Conservation (phyloP, 768 basidiomycete species). For the Kwoniella pini region DNA sequence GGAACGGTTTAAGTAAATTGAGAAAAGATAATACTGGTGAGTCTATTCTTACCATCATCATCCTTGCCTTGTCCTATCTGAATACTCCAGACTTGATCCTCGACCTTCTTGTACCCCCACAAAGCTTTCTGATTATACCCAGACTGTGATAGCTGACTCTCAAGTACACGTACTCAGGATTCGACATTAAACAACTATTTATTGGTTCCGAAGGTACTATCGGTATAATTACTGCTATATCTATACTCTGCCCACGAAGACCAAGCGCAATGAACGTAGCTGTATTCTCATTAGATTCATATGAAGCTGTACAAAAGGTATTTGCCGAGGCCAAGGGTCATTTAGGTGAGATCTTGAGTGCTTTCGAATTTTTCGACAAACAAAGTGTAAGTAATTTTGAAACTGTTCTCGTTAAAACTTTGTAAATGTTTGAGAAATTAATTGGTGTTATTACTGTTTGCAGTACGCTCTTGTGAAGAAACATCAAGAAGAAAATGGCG, state of each 20-base stretch:
- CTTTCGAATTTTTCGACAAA: constrained; percentile 94
- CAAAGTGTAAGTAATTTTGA: constrained; percentile 56
- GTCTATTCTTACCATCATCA: too few relatives aligned
- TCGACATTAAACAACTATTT: constrained; percentile 97
- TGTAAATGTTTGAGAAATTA: too few relatives aligned
- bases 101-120: too few relatives aligned
- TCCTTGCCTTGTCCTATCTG: too few relatives aligned
- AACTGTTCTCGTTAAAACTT: too few relatives aligned
- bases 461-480: constrained; percentile 59
- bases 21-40: constrained; percentile 96
- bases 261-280: constrained; percentile 77
- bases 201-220: constrained; percentile 97
- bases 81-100: too few relatives aligned
- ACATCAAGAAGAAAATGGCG: constrained; percentile 67
- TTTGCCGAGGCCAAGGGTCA: constrained; percentile 77
- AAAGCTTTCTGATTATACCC: too few relatives aligned
- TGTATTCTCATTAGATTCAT: constrained; percentile 82
- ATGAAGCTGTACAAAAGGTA: constrained; percentile 80
- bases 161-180: too few relatives aligned
- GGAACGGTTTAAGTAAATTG: constrained; percentile 81
- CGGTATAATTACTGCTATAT: constrained; percentile 90
- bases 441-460: constrained; percentile 58
- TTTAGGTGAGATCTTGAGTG: constrained; percentile 91
- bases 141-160: too few relatives aligned
- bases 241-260: constrained; percentile 86